Conservation (phyloP, 1,139 yeast genomes). For the Suhomyces terraborum region DNA sequence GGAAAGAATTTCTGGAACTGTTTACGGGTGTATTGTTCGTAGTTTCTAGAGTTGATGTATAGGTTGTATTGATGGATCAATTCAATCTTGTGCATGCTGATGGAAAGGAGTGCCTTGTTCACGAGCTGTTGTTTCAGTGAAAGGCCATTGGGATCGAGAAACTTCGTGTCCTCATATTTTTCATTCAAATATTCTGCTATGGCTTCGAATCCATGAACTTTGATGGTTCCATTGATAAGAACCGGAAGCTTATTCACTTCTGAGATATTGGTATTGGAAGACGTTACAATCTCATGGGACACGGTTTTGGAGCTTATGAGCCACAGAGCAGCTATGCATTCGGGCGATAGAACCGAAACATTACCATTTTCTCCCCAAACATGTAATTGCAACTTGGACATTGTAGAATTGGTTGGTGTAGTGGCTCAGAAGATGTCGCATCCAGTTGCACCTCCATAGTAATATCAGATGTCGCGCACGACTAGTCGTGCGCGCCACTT, state of each 20-base stretch:
- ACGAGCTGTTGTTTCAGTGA: slow-evolving; percentile 17
- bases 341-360: slow-evolving; percentile 44
- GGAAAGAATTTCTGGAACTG: slow-evolving; percentile 61
- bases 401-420: too few relatives aligned
- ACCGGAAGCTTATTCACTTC: slow-evolving; percentile 58
- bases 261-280: slow-evolving; percentile 62
- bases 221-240: slow-evolving; percentile 34
- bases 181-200: slow-evolving; percentile 36
- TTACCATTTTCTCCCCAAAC: slow-evolving; percentile 54
- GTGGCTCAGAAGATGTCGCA: too few relatives aligned
- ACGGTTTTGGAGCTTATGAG: slow-evolving; percentile 19
- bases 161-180: slow-evolving; percentile 25
- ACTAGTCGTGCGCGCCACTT: slow-evolving; percentile 7
- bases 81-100: slow-evolving; percentile 43
- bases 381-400: slow-evolving; percentile 35
- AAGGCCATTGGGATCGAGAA: slow-evolving; percentile 4
- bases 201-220: slow-evolving; percentile 50
- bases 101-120: slow-evolving; percentile 20
- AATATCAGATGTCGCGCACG: not conserved
- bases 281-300: slow-evolving; percentile 43
- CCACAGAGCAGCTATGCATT: slow-evolving; percentile 43
- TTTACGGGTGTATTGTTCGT: slow-evolving; percentile 65
- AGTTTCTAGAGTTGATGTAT: slow-evolving; percentile 62
- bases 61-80: slow-evolving; percentile 61
- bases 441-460: not conserved